phyloP scores from a whole-genome alignment of 2,329 filamentous ascomycete species.

The Xenosphaeropsis pyriputrescens region DNA sequence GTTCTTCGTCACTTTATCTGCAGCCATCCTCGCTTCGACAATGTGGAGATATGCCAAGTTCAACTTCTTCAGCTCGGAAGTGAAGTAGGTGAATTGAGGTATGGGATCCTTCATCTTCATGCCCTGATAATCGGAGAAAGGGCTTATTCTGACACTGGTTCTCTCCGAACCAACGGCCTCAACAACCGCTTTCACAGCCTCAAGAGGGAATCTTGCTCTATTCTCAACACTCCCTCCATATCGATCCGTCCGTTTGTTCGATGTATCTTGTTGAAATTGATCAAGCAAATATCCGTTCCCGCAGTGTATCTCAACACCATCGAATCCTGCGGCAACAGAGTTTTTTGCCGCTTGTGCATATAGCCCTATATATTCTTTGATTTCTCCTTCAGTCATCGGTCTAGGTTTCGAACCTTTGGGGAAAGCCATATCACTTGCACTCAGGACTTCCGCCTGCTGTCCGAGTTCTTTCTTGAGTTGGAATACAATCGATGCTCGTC shows the following conservation, averaged over 20 bases:
- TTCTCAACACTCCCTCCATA: constrained; percentile 32
- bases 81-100: not conserved
- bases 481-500: constrained; percentile 22
- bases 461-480: constrained; percentile 5
- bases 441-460: not conserved
- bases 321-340: constrained; percentile 38
- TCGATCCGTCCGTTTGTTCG: constrained; percentile 28
- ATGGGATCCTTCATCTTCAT: not conserved
- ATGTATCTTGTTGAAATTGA: constrained; percentile 13
- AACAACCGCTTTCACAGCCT: constrained; percentile 18
- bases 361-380: constrained; percentile 19
- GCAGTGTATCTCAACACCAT: constrained; percentile 29
- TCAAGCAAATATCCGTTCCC: constrained; percentile 20
- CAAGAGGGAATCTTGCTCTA: constrained; percentile 30
- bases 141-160: not conserved
- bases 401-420: constrained; percentile 25
- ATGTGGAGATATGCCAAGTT: not conserved
- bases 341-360: constrained; percentile 19
- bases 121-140: not conserved
- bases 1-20: constrained; percentile 20
- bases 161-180: not conserved
- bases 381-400: constrained; percentile 28
- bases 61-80: not conserved
- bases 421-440: constrained; percentile 6
- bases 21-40: constrained; percentile 14